Base-by-base conservation (phyloP, 306 rosid genomes). In the Castanea sativa region DNA sequence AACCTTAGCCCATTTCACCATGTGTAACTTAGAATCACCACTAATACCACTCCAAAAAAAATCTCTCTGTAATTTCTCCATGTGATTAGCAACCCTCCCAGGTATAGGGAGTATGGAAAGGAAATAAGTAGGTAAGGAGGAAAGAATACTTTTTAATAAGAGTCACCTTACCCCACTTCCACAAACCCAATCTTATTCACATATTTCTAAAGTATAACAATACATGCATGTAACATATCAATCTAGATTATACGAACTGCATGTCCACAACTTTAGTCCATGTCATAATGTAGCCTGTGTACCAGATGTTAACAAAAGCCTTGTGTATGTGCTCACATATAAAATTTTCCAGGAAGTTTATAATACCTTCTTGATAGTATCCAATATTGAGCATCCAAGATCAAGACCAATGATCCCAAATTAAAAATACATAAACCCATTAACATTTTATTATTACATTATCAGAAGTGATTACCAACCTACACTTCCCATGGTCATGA, bases 401-500 rank as follows among this genome's bases (percentile, higher is more conserved):
- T 43, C 84, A 82, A 73, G 76, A 65, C 38, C 56, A 27, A 76
- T 38, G 56, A 4, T 80, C 43, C 15, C 67, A 23, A 25, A 60
- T 21, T 21, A 21, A 19, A 60, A 11, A 25, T 60, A 60, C 67
- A 35, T 67, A 35, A 18, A n/a, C 29, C 25, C 15, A 68, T n/a
- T 35, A 4, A 3, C 10, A 68, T 18, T n/a, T 10, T 19, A 19
- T n/a, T 52, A 68, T 60, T 59, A 73, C 65, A 43, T 74, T 49
- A 68, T 60, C 51, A 59, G 73, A 51, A n/a, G 6, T 23, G 55
- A 74, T 71, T n/a, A 64, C 20, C 60, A 74, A 78, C 61, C 56
- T 38, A 60, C 53, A 64, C 67, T 84, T 74, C 76, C 77, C 58
- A 64, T 65, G 33, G 73, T 33, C 21, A 71, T 51, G 56, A 64